Evolutionary conservation across 495 filamentous ascomycete species (phyloP).

Genomic region (Endocarpon pusillum): DNA sequence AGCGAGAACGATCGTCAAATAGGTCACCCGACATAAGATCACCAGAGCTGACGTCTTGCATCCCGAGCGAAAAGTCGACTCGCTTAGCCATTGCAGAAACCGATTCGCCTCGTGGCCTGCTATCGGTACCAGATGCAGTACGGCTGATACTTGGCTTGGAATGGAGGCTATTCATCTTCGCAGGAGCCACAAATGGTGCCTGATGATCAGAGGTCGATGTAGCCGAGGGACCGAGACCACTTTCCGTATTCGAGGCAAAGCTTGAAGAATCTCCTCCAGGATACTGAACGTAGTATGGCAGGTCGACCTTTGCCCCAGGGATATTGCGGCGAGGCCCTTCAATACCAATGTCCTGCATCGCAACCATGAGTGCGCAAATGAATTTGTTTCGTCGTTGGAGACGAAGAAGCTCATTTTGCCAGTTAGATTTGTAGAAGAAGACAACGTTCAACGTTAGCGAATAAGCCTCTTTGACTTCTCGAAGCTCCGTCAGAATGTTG

Average conservation of each 20-base stretch:
- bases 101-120: slow-evolving; percentile 37
- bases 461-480: slow-evolving; percentile 45
- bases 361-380: slow-evolving; percentile 80
- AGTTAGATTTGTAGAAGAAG: slow-evolving; percentile 93
- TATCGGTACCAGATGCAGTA: slow-evolving; percentile 22
- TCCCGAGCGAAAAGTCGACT: slow-evolving; percentile 62
- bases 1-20: slow-evolving; percentile 33
- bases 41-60: slow-evolving; percentile 37
- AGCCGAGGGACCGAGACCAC: neutral
- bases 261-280: neutral
- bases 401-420: slow-evolving; percentile 85
- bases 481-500: slow-evolving; percentile 80
- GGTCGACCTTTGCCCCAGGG: slow-evolving; percentile 44
- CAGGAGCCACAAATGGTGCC: slow-evolving; percentile 1
- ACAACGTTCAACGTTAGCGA: slow-evolving; percentile 79
- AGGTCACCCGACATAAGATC: slow-evolving; percentile 50
- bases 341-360: slow-evolving; percentile 71
- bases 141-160: slow-evolving; percentile 32
- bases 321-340: slow-evolving; percentile 68
- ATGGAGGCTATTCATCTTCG: slow-evolving; percentile 7
- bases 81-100: slow-evolving; percentile 38
- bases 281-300: slow-evolving; percentile 35
- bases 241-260: neutral
- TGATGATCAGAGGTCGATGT: neutral
- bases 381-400: slow-evolving; percentile 87